Base-by-base conservation (phyloP, 495 filamentous ascomycete species). In the Annulohypoxylon nitens region DNA sequence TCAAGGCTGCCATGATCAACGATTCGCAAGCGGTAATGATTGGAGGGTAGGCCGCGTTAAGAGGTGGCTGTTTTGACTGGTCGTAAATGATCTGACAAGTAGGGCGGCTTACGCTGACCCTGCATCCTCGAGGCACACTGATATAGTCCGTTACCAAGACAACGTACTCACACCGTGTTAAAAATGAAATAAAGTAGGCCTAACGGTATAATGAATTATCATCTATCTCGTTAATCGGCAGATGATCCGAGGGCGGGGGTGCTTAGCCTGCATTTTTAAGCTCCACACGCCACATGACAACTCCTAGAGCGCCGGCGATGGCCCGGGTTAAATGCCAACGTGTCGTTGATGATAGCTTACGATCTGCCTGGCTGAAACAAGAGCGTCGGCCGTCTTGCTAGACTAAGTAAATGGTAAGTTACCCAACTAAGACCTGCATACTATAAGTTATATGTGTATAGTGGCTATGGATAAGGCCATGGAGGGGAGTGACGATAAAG, bases 1-100 rank as follows among this genome's bases (percentile, higher is more conserved):
- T 76, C 73, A 73, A 77, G 75, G 77, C 70, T 77, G 77, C 66
- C 73, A 73, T 67, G 67, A 74, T 73, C 67, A 72, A 69, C 75
- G 60, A 55, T 58, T 75, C 67, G 61, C 63, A 65, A 66, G 43
- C 61, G 34, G 70, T 47, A 69, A 60, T 73, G 75, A 75, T 79
- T 77, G 63, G 76, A 74, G 70, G 72, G 73, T 47, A 68, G 73
- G 39, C 72, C 72, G 72, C 75, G 62, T 50, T 48, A 68, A 61
- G 64, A 23, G 61, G 64, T 73, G 72, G 67, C 73, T 75, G 45
- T 60, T 72, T 61, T 76, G 64, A 75, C 69, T 75, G 67, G 72
- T 67, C 61, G 61, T 60, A 70, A 63, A 77, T 75, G 67, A 75
- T 74, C 65, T 59, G 58, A 71, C 63, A 63, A 69, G 63, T 69